Evolutionary conservation across 495 filamentous ascomycete genomes (phyloP).

Genomic region (Penicillium malachiteum): DNA sequence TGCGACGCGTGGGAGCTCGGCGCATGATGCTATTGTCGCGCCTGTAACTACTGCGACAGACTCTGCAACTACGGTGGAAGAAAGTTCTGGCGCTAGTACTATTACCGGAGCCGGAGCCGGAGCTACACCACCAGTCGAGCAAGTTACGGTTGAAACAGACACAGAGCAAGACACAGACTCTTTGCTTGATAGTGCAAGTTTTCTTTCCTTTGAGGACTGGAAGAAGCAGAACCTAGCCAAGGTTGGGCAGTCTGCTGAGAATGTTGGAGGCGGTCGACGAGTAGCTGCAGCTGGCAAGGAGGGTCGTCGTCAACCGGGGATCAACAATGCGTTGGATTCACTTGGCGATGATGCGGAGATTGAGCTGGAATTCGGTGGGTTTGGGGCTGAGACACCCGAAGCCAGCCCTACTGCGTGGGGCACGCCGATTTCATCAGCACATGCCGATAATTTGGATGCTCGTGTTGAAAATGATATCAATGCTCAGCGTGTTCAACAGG

Average conservation of each 20-base stretch:
- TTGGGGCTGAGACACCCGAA: conserved; percentile 48
- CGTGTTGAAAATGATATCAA: conserved; percentile 22
- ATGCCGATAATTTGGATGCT: conserved; percentile 21
- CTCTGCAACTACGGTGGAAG: conserved; percentile 1
- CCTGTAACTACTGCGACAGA: conserved; percentile 5
- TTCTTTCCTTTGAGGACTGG: conserved; percentile 98
- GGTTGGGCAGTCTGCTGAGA: conserved; percentile 78
- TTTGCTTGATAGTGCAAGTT: conserved; percentile 76
- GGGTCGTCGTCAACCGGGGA: conserved; percentile 49
- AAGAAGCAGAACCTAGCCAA: conserved; percentile 90
- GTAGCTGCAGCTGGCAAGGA: conserved; percentile 40
- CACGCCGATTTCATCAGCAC: conserved; percentile 33
- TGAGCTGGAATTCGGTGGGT: conserved; percentile 80
- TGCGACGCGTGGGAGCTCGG: conserved; percentile 16
- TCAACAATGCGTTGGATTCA: conserved; percentile 67
- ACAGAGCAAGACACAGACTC: conserved; percentile 60
- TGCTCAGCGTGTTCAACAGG: conserved; percentile 33
- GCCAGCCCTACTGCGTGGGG: conserved; percentile 39
- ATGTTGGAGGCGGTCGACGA: conserved; percentile 52
- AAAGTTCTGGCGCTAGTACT: conserved; percentile 2
- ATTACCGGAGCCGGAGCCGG: no score
- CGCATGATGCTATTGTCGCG: background rate
- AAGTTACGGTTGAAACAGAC: conserved; percentile 9
- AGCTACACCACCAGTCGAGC: no score
- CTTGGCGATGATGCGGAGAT: conserved; percentile 90